These are phyloP conservation scores for Ophiostoma populinum DNA, from an alignment of 2,329 filamentous ascomycete genomes.

Conservation along the genomic window DNA sequence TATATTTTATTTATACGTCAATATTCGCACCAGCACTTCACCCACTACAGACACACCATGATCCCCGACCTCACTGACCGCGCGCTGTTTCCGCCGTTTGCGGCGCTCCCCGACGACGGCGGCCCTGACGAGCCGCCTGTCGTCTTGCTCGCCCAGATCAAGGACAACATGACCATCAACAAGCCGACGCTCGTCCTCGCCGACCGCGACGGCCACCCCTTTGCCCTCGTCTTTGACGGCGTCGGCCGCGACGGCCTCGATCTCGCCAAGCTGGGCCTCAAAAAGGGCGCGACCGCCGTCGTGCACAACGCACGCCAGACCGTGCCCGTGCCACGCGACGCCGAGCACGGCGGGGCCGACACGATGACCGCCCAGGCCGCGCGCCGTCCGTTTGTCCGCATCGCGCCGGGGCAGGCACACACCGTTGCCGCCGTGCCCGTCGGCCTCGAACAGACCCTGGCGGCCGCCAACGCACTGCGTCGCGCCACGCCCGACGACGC, in stretches of 20 bases:
- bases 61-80: slow-evolving; percentile 19
- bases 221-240: slow-evolving; percentile 30
- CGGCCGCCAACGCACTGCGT: slow-evolving; percentile 13
- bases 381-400: slow-evolving; percentile 22
- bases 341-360: background rate
- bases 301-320: slow-evolving; percentile 20
- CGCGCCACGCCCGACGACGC: background rate
- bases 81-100: slow-evolving; percentile 19
- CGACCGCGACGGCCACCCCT: slow-evolving; percentile 22
- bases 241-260: slow-evolving; percentile 19
- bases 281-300: slow-evolving; percentile 23
- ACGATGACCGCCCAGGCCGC: slow-evolving; percentile 14
- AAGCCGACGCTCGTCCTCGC: slow-evolving; percentile 29
- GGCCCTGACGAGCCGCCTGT: slow-evolving; percentile 1
- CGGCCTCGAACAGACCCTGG: slow-evolving; percentile 16
- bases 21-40: too few species aligned
- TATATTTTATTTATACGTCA: too few species aligned
- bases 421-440: slow-evolving; percentile 20
- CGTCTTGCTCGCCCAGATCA: slow-evolving; percentile 26
- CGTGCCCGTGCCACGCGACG: slow-evolving; percentile 13
- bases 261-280: slow-evolving; percentile 17
- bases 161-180: slow-evolving; percentile 30
- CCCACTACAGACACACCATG: slow-evolving; percentile 5
- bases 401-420: slow-evolving; percentile 17
- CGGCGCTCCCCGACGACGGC: slow-evolving; percentile 14